phyloP scores from a whole-genome alignment of 306 rosid species.

The Trichosanthes cucumerina region DNA sequence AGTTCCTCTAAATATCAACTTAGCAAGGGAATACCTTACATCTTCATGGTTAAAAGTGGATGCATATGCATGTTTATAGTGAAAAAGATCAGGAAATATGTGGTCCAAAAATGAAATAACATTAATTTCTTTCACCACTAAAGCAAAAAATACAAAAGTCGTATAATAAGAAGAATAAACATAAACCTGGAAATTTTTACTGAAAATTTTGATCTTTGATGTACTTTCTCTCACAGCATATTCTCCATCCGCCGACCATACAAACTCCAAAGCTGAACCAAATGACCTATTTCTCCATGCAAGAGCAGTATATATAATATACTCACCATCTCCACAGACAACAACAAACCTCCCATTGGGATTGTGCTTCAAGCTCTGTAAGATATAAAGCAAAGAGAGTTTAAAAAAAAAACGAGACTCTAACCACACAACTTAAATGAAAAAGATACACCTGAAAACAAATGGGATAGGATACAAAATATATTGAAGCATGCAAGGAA shows the following conservation, averaged over 20 bases:
- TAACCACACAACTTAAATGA: neutral
- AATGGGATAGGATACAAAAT: neutral
- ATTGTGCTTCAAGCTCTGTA: slow-evolving; percentile 88
- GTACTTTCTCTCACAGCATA: slow-evolving; percentile 95
- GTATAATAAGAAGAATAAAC: neutral
- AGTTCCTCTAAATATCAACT: too few relatives aligned
- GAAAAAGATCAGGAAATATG: neutral
- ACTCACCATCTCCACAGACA: slow-evolving; percentile 99
- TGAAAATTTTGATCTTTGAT: slow-evolving; percentile 83
- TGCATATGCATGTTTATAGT: neutral
- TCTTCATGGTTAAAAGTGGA: neutral
- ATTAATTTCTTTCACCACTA: slow-evolving; percentile 1
- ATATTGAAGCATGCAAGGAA: neutral
- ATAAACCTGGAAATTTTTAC: slow-evolving; percentile 90
- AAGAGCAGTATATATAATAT: slow-evolving; percentile 91
- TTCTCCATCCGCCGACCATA: slow-evolving; percentile 95
- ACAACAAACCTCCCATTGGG: slow-evolving; percentile 99
- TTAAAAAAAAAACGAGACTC: neutral
- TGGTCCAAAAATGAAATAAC: neutral
- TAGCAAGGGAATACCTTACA: too few relatives aligned
- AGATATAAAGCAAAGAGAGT: slow-evolving; percentile 4
- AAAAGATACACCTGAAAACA: neutral
- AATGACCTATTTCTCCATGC: slow-evolving; percentile 99
- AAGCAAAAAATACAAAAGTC: neutral
- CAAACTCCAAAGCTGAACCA: slow-evolving; percentile 96